Base-by-base conservation (phyloP, 768 basidiomycete genomes). In the Podaxis mareebaensis region DNA sequence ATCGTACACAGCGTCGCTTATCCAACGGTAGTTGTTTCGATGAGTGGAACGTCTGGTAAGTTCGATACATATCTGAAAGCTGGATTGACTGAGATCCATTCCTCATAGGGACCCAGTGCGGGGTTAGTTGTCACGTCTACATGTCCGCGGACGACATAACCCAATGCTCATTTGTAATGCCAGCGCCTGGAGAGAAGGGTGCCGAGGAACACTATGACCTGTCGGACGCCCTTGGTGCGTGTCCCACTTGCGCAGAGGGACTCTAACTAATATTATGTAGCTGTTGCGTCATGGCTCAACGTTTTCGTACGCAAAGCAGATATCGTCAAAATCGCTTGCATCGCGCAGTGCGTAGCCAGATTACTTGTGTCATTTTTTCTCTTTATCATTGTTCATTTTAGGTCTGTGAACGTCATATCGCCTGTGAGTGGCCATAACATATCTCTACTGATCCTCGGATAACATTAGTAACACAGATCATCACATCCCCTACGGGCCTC, bases 231-330 rank as follows among this genome's bases (percentile, higher is more conserved):
- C 72, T 85, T 3, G 77, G 78, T 78, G 64, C 8, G 67, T 12
- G 26, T 17, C 52, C 48, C 33, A 2, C 44, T 53, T 33, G 8
- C 12, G 3, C 48, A 33, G 8, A 62, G 66, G 13, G 2, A 17
- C 2, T 20, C 39, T 40, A 30, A 55, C 5, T 30, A n/a, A 51
- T 40, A 15, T 39, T 4, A 15, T 10, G 8, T 67, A 79, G 85
- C 84, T 17, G 84, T 88, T 55, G 83, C 82, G 2, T 76, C 83
- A 8, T 88, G 85, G 85, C 71, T 88, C 58, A 86, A 87, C 67
- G 81, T 86, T 4, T 83, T 88, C 64, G 79, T 87, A 5, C 77
- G 85, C 17, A 83, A 88, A 56, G 82, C 84, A 4, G 82, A 85
- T 66, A 75, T 85, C 6, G 81, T 87, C 49, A 83, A 83, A 64